Evolutionary conservation across 2,329 filamentous ascomycete species (phyloP).

Genomic region (Fonsecaea erecta): DNA sequence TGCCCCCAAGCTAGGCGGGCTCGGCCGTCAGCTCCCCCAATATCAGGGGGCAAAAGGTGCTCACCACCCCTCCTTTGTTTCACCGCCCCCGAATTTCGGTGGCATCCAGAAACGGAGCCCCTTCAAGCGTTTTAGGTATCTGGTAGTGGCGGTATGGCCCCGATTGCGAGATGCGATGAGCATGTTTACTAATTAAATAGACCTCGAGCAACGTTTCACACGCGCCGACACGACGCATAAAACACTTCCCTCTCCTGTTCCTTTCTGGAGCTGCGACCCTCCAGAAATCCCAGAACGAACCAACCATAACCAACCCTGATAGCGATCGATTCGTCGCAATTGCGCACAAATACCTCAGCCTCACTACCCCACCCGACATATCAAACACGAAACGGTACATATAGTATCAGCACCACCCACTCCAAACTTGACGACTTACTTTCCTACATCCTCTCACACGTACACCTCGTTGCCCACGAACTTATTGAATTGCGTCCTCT

Average conservation of each 20-base stretch:
- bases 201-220: conserved; percentile 5
- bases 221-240: neutral
- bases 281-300: too few relatives aligned
- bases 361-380: neutral
- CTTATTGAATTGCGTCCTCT: neutral
- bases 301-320: too few relatives aligned
- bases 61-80: neutral
- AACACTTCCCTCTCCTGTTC: neutral
- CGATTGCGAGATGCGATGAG: neutral
- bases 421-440: neutral
- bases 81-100: neutral
- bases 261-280: too few relatives aligned
- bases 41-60: neutral
- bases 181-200: conserved; percentile 13
- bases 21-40: neutral
- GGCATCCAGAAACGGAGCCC: too few relatives aligned
- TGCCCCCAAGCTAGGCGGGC: neutral
- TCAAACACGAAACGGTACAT: too few relatives aligned
- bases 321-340: too few relatives aligned
- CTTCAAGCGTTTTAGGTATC: too few relatives aligned
- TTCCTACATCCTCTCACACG: neutral
- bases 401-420: neutral
- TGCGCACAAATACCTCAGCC: neutral
- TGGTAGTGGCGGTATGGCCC: too few relatives aligned
- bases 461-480: neutral